Evolutionary conservation across 23 red algal species (phyloP).

Genomic region (Cyanidiococcus yangmingshanensis): DNA sequence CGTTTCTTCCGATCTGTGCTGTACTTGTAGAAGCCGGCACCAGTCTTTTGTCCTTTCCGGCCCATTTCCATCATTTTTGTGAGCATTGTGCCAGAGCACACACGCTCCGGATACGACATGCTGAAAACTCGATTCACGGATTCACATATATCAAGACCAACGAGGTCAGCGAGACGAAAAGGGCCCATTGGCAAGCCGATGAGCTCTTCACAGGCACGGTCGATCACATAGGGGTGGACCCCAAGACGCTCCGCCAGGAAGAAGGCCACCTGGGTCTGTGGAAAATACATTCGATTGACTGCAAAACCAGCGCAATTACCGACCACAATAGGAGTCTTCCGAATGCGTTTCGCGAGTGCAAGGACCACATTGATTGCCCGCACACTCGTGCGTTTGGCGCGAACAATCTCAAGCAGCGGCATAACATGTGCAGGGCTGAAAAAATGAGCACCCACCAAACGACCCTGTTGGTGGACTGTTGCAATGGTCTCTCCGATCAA

Average conservation of each 20-base stretch:
- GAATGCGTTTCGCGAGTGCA: slow-evolving; percentile 65
- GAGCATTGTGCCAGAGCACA: slow-evolving; percentile 29
- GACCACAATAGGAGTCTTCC: slow-evolving; percentile 85
- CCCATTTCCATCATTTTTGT: slow-evolving; percentile 48
- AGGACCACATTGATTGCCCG: slow-evolving; percentile 54
- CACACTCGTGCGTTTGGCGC: slow-evolving; percentile 50
- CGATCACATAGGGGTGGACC: slow-evolving; percentile 81
- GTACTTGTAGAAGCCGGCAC: slow-evolving; percentile 76
- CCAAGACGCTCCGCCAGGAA: slow-evolving; percentile 51
- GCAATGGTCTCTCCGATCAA: slow-evolving; percentile 69
- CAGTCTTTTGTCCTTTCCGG: slow-evolving; percentile 84
- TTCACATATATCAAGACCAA: slow-evolving; percentile 90
- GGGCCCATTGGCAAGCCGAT: slow-evolving; percentile 96
- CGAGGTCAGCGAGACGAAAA: slow-evolving; percentile 72
- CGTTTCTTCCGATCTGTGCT: slow-evolving; percentile 17
- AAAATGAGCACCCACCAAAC: slow-evolving; percentile 90
- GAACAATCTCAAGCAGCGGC: slow-evolving; percentile 89
- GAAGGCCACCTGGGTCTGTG: slow-evolving; percentile 73
- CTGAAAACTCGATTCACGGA: slow-evolving; percentile 61
- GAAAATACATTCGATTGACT: slow-evolving; percentile 97
- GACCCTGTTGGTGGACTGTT: slow-evolving; percentile 49
- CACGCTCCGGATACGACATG: slow-evolving; percentile 74
- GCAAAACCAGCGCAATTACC: slow-evolving; percentile 98
- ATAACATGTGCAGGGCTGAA: slow-evolving; percentile 93
- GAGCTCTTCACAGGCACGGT: slow-evolving; percentile 50